Conservation (phyloP, 129 eudicot genomes). For the Daucus carota region DNA sequence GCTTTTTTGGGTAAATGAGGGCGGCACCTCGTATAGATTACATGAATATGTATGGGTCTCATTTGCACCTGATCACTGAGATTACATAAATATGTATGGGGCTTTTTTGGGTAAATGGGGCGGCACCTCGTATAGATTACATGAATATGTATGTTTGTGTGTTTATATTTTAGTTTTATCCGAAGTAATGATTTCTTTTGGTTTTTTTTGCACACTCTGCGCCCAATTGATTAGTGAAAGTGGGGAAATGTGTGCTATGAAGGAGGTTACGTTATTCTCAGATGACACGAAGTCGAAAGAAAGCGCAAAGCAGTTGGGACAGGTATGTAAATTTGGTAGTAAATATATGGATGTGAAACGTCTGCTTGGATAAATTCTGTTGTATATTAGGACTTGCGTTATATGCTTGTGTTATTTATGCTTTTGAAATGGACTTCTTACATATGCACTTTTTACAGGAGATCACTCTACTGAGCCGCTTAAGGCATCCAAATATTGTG, state of each 20-base stretch:
- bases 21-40: background rate
- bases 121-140: background rate
- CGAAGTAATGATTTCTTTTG: slow-evolving; percentile 12
- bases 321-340: slow-evolving; percentile 38
- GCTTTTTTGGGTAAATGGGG: too few relatives aligned
- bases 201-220: slow-evolving; percentile 16
- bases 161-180: slow-evolving; percentile 2
- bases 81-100: too few relatives aligned
- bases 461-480: slow-evolving; percentile 72
- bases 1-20: too few relatives aligned
- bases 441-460: slow-evolving; percentile 44
- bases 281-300: slow-evolving; percentile 97
- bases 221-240: slow-evolving; percentile 54
- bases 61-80: slow-evolving; percentile 8
- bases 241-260: slow-evolving; percentile 99
- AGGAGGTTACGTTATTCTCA: slow-evolving; percentile 88
- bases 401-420: background rate
- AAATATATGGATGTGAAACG: background rate
- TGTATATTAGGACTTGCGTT: background rate
- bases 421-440: slow-evolving; percentile 6
- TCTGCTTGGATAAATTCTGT: slow-evolving; percentile 8
- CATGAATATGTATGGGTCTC: background rate
- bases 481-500: slow-evolving; percentile 94
- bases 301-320: slow-evolving; percentile 88
- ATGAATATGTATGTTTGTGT: background rate